Percentiles rank a stretch among this genome's conserved stretches.
These are phyloP conservation scores for Salvia splendens DNA, from an alignment of 257 asterid genomes.

Conservation along the genomic window DNA sequence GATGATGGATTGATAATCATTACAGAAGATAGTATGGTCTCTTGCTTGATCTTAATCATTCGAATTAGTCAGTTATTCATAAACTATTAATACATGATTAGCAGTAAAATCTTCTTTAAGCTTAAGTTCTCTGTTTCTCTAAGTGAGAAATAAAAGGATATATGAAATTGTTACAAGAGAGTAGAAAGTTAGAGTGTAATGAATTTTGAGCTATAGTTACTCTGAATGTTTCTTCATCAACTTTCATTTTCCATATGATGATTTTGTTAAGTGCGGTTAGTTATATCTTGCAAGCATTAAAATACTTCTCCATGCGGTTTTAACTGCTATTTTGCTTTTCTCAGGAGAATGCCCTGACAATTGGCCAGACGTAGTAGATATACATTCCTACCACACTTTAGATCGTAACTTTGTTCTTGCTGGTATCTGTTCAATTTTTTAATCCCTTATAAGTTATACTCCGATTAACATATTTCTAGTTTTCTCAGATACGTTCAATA, in stretches of 20 bases:
- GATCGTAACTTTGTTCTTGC: constrained; percentile 89
- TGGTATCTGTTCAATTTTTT: constrained; percentile 45
- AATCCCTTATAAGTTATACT: not conserved
- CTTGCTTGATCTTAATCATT: constrained; percentile 34
- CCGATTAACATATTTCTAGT: not conserved
- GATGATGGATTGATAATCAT: constrained; percentile 75
- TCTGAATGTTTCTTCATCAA: constrained; percentile 11
- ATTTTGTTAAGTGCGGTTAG: constrained; percentile 14
- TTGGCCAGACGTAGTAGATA: constrained; percentile 76
- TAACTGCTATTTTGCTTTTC: constrained; percentile 13
- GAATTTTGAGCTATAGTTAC: not conserved
- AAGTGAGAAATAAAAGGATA: constrained; percentile 1
- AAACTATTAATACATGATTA: not conserved
- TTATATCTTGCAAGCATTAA: constrained; percentile 18
- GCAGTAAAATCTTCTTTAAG: constrained; percentile 1
- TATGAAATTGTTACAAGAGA: not conserved
- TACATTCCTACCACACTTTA: constrained; percentile 57
- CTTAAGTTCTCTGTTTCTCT: not conserved
- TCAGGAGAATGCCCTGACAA: constrained; percentile 75
- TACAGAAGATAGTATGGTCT: constrained; percentile 58
- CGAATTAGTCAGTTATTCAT: constrained; percentile 5
- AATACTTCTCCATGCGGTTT: constrained; percentile 12
- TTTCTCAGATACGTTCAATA: constrained; percentile 12
- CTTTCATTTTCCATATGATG: not conserved
- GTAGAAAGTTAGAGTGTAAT: constrained; percentile 4